Percentiles rank a stretch among this genome's conserved stretches.
Evolutionary conservation across 129 eudicot species (phyloP).

Genomic region (Mikania micrantha): DNA sequence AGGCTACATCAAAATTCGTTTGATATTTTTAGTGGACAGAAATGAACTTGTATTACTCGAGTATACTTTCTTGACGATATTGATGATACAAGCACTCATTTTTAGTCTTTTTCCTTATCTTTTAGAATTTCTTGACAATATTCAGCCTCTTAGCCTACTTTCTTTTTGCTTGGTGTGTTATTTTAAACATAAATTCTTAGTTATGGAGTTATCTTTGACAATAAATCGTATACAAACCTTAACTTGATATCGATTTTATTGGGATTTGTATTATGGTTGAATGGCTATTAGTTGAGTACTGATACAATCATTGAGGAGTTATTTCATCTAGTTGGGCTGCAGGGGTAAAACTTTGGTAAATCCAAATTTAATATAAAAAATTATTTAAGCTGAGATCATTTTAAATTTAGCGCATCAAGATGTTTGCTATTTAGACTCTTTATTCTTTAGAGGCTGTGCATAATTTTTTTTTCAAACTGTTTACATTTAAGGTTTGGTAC

Average conservation of each 20-base stretch:
- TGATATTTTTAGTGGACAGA: not conserved
- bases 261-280: not conserved
- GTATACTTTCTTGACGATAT: not conserved
- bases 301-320: not conserved
- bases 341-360: not conserved
- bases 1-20: not conserved
- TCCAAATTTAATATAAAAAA: not conserved
- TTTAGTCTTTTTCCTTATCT: not conserved
- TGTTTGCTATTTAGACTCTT: not conserved
- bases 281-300: not conserved
- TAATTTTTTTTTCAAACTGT: not conserved
- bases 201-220: not conserved
- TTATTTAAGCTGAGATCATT: not conserved
- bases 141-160: not conserved
- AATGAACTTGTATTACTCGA: conserved; percentile 1
- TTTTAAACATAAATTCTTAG: not conserved
- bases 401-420: not conserved
- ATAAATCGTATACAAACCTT: not conserved
- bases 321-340: not conserved
- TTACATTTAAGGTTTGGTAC: not conserved
- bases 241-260: not conserved
- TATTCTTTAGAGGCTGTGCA: not conserved
- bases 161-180: conserved; percentile 3
- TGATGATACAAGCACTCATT: not conserved
- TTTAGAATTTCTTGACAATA: not conserved